phyloP scores from a whole-genome alignment of 106 monocot species.

The Gastrodia elata region DNA sequence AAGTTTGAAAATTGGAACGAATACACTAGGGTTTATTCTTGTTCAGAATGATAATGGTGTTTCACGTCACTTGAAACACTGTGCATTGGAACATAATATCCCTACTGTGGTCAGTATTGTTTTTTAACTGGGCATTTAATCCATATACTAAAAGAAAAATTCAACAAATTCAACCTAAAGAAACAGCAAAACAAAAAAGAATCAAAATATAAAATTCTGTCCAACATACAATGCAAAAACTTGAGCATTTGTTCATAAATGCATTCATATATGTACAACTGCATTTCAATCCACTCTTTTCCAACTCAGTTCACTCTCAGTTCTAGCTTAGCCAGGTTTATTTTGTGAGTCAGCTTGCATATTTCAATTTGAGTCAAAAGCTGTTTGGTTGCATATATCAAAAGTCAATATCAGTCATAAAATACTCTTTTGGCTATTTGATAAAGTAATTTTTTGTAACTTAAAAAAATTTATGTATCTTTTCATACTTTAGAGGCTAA shows the following conservation, averaged over 20 bases:
- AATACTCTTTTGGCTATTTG: not conserved
- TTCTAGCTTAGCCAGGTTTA: too few species aligned
- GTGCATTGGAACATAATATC: conserved; percentile 53
- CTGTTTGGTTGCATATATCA: too few species aligned
- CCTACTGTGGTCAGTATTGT: conserved; percentile 38
- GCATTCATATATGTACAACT: not conserved
- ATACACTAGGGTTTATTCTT: conserved; percentile 38
- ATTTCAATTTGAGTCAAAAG: not conserved
- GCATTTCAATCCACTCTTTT: not conserved
- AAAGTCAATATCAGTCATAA: too few species aligned
- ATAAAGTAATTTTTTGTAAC: not conserved
- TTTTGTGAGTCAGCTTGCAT: too few species aligned
- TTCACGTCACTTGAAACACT: conserved; percentile 72
- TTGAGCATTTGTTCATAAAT: not conserved
- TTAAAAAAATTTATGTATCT: not conserved
- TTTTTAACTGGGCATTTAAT: too few species aligned
- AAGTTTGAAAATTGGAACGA: conserved; percentile 41
- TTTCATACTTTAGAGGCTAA: not conserved
- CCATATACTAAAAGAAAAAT: too few species aligned
- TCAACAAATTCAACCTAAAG: too few species aligned
- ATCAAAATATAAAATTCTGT: too few species aligned
- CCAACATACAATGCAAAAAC: not conserved
- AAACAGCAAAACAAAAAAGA: too few species aligned
- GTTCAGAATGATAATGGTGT: conserved; percentile 43
- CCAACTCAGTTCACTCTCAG: too few species aligned